These are phyloP conservation scores for Limonomyces culmigenus DNA, from an alignment of 1,284 basidiomycete species.

Conservation along the genomic window DNA sequence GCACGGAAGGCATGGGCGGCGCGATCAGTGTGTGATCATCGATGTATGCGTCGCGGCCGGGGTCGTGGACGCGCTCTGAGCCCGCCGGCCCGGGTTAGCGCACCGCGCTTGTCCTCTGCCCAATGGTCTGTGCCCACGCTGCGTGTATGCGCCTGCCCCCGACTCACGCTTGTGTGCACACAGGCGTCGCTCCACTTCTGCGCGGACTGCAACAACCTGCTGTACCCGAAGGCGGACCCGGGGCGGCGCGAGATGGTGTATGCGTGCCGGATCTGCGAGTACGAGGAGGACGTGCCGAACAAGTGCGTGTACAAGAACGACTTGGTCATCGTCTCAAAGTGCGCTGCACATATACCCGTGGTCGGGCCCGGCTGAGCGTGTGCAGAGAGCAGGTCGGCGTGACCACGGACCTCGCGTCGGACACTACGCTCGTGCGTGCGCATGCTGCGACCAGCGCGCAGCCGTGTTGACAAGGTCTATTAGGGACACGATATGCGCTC, in stretches of 20 bases:
- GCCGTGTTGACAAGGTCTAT: conserved; percentile 34
- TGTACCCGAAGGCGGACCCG: conserved; percentile 86
- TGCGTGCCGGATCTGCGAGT: conserved; percentile 85
- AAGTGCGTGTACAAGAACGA: conserved; percentile 91
- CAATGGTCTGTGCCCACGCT: too few relatives aligned
- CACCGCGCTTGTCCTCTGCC: too few relatives aligned
- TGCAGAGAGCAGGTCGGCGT: conserved; percentile 84
- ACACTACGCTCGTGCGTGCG: conserved; percentile 65
- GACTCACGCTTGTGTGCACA: too few relatives aligned
- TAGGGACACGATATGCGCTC: conserved; percentile 52
- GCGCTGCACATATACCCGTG: conserved; percentile 15
- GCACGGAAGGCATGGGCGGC: too few relatives aligned
- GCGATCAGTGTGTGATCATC: too few relatives aligned
- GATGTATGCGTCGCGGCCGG: too few relatives aligned
- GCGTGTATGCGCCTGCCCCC: too few relatives aligned
- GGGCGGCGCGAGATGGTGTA: conserved; percentile 80
- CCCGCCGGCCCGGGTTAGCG: too few relatives aligned
- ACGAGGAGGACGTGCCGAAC: conserved; percentile 76
- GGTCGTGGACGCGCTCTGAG: too few relatives aligned
- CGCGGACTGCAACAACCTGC: conserved; percentile 85
- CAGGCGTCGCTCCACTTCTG: conserved; percentile 76
- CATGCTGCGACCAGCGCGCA: neutral
- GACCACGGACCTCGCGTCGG: conserved; percentile 76
- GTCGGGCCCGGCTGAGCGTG: neutral
- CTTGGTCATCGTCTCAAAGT: conserved; percentile 87